Base-by-base conservation (phyloP, 139 green algal genomes). In the Chlorella sorokiniana region DNA sequence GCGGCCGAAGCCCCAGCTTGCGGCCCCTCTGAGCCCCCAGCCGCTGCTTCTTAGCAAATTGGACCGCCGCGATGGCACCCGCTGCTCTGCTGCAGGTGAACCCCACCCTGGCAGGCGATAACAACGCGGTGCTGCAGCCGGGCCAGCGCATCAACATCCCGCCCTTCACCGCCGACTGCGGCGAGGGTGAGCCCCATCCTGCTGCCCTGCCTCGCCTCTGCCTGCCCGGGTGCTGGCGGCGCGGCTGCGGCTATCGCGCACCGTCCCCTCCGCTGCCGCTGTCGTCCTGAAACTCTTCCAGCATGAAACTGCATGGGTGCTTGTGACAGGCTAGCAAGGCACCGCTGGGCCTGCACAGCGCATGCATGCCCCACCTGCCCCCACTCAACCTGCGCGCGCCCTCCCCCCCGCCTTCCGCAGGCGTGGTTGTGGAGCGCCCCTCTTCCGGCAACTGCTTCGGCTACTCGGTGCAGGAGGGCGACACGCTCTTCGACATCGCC, bases 101-200 rank as follows among this genome's bases (percentile, higher is more conserved):
- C 52, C 51, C 76, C 65, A 35, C 23, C 22, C 75, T 84, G 4
- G 37, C 41, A 16, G 42, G 41, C n/a, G 73, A 79, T 38, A 72
- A 75, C 6, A 37, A 40, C 54, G 27, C 37, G 0, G 29, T 84
- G 31, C 54, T 86, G 44, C 81, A 86, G 61, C 73, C 73, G 9
- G 73, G 73, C 35, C 59, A 68, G 54, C 54, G 62, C 31, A 72
- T 86, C 45, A 79, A 83, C 31, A 79, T 86, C 37, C 75, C 75
- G 33, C 82, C 82, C 35, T 86, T 84, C 48, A 51, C 64, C 29
- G 51, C 38, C 3, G 27, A 18, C 63, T 86, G 82, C 63, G 82
- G 82, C n/a, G 64, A 45, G 35, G 82, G 75, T 79, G 73, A 22
- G 73, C 29, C 1, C 33, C 23, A 1, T 6, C 8, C 65, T 14